A percentile compares a stretch with the other conserved stretches of the same genome.
phyloP scores from a whole-genome alignment of 345 rosid species.

The Eucalyptus polybractea region DNA sequence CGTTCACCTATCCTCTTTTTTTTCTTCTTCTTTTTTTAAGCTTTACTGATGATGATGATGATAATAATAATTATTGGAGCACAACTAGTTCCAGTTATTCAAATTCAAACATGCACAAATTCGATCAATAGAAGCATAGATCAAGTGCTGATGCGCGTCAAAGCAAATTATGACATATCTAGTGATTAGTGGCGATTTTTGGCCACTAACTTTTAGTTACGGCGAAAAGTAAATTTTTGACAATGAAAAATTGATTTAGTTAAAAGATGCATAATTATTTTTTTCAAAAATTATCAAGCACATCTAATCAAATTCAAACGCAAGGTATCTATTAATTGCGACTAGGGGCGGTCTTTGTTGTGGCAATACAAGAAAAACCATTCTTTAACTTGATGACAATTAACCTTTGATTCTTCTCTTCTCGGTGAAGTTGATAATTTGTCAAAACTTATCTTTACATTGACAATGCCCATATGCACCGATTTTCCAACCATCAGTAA shows the following conservation, averaged over 20 bases:
- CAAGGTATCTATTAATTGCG: neutral
- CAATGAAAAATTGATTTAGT: rapidly evolving
- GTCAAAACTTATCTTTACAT: no score
- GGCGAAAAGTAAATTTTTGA: rapidly evolving
- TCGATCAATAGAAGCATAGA: rapidly evolving
- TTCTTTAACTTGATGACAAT: neutral
- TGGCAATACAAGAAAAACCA: neutral
- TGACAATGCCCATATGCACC: neutral
- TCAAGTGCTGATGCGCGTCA: rapidly evolving
- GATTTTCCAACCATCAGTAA: neutral
- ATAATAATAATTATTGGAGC: neutral
- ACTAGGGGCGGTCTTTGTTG: rapidly evolving
- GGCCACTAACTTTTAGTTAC: rapidly evolving
- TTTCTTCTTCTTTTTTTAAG: neutral
- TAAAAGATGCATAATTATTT: neutral
- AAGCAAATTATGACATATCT: rapidly evolving
- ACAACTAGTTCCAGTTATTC: neutral
- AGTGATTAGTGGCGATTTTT: rapidly evolving
- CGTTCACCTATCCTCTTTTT: neutral
- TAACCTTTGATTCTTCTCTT: neutral
- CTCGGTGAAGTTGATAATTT: neutral
- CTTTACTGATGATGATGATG: neutral
- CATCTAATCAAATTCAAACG: neutral
- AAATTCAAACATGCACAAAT: neutral
- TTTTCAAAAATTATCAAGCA: neutral